Conservation (phyloP, 2,329 filamentous ascomycete species). For the Endoconidiophora laricicola region DNA sequence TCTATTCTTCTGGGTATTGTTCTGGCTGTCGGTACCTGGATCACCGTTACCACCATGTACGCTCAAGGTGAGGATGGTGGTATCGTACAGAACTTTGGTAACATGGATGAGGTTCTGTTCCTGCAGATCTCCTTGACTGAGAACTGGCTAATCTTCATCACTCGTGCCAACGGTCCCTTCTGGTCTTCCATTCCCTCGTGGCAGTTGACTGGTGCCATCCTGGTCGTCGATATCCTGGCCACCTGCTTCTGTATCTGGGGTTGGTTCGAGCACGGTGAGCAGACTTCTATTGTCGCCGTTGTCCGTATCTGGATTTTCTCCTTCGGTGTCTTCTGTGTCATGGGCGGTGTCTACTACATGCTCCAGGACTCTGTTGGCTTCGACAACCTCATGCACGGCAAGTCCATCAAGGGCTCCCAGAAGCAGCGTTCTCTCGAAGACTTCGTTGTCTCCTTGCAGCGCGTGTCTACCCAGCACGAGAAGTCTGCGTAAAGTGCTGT, state of each 20-base stretch:
- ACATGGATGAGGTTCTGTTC: constrained; percentile 68
- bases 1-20: constrained; percentile 69
- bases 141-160: constrained; percentile 96
- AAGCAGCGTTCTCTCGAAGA: constrained; percentile 79
- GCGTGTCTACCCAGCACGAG: constrained; percentile 83
- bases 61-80: constrained; percentile 47
- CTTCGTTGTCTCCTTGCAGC: constrained; percentile 80
- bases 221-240: constrained; percentile 67
- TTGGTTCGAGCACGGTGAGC: constrained; percentile 49
- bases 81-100: constrained; percentile 81
- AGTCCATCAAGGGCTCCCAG: constrained; percentile 62
- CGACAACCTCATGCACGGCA: constrained; percentile 87
- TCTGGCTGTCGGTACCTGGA: constrained; percentile 72
- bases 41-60: constrained; percentile 76
- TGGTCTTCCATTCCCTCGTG: constrained; percentile 81
- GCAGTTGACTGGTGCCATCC: constrained; percentile 63
- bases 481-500: constrained; percentile 49
- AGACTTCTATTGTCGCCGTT: constrained; percentile 66
- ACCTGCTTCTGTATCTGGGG: constrained; percentile 77
- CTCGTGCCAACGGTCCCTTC: constrained; percentile 80
- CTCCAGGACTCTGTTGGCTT: constrained; percentile 68
- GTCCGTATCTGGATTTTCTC: constrained; percentile 86
- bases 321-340: constrained; percentile 72
- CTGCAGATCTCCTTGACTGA: constrained; percentile 79
- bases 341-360: constrained; percentile 59